These are phyloP conservation scores for Spencermartinsiella europaea DNA, from an alignment of 805 yeast genomes.

Conservation along the genomic window DNA sequence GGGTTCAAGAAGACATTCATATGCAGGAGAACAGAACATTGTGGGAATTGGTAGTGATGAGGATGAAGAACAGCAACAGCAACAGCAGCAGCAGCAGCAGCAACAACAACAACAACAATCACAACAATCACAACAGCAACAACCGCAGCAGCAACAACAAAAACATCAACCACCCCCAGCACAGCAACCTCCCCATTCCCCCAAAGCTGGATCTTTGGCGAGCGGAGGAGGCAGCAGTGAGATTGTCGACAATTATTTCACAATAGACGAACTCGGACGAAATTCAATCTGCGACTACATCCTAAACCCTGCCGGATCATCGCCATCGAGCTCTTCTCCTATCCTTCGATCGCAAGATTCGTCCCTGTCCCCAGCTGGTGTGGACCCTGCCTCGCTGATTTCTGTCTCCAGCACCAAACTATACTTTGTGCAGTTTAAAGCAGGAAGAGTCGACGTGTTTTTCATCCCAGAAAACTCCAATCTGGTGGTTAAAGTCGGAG, in stretches of 20 bases:
- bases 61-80: neutral
- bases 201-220: constrained; percentile 2
- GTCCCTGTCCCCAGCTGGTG: constrained; percentile 3
- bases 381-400: constrained; percentile 14
- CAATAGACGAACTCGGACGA: constrained; percentile 18
- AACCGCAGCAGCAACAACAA: constrained; percentile 3
- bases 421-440: constrained; percentile 68
- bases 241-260: constrained; percentile 16
- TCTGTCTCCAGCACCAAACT: constrained; percentile 35
- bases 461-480: constrained; percentile 45
- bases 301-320: constrained; percentile 1
- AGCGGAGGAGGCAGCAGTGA: neutral
- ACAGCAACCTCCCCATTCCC: constrained; percentile 6
- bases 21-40: constrained; percentile 18
- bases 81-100: constrained; percentile 2
- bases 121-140: constrained; percentile 2
- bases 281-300: constrained; percentile 13
- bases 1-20: constrained; percentile 23
- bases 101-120: neutral
- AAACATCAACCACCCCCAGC: constrained; percentile 2
- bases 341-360: neutral
- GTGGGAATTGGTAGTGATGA: neutral
- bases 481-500: constrained; percentile 45
- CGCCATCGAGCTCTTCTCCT: constrained; percentile 1
- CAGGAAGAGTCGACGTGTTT: constrained; percentile 75